Evolutionary conservation across 768 basidiomycete genomes (phyloP).

Genomic region (Tylopilus subfusipes): DNA sequence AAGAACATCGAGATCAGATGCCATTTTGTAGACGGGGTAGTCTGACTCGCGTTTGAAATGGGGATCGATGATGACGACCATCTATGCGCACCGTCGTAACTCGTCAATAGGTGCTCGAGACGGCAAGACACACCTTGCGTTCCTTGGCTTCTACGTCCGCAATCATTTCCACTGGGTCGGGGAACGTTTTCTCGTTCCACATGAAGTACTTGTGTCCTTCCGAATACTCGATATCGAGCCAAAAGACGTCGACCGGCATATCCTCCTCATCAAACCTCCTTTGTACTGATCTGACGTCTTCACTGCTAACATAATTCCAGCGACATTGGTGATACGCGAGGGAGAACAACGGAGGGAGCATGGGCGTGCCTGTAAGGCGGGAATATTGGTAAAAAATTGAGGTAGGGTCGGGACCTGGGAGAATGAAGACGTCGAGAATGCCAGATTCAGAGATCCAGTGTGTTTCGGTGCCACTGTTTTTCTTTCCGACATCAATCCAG

Average conservation of each 20-base stretch:
- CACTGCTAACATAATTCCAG: slow-evolving; percentile 94
- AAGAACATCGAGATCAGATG: slow-evolving; percentile 76
- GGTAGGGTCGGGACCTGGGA: slow-evolving; percentile 84
- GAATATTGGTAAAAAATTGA: slow-evolving; percentile 87
- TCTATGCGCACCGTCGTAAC: slow-evolving; percentile 43
- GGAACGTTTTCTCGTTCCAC: slow-evolving; percentile 91
- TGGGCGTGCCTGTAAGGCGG: slow-evolving; percentile 76
- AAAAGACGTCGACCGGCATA: slow-evolving; percentile 94
- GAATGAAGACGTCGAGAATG: slow-evolving; percentile 89
- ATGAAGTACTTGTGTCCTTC: slow-evolving; percentile 96
- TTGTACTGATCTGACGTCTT: slow-evolving; percentile 84
- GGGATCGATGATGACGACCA: slow-evolving; percentile 97
- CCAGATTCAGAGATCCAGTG: slow-evolving; percentile 99
- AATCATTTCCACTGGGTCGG: slow-evolving; percentile 91
- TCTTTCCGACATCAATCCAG: slow-evolving; percentile 84
- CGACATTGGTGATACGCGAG: slow-evolving; percentile 96
- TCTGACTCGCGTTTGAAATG: slow-evolving; percentile 81
- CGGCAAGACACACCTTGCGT: slow-evolving; percentile 60
- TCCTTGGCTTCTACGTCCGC: slow-evolving; percentile 81
- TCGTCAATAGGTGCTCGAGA: neutral
- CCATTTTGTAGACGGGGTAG: slow-evolving; percentile 83
- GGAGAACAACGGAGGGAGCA: slow-evolving; percentile 88
- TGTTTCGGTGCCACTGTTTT: slow-evolving; percentile 62
- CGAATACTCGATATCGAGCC: slow-evolving; percentile 96
- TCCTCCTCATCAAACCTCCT: slow-evolving; percentile 88